Evolutionary conservation across 1,284 basidiomycete species (phyloP).

Genomic region (Lignosus rhinocerotis): DNA sequence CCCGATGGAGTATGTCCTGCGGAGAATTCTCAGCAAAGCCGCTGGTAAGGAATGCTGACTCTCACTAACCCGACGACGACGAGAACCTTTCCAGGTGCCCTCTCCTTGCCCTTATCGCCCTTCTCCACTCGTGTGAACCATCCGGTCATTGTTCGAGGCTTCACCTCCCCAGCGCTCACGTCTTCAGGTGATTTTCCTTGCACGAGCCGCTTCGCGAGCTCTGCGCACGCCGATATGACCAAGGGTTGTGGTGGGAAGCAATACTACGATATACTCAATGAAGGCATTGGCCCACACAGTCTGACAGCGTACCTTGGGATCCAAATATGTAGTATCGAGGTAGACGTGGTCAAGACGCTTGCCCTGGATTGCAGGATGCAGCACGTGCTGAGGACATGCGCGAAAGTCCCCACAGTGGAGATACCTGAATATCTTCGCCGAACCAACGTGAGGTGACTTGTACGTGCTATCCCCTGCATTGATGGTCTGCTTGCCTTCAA

Average conservation of each 20-base stretch:
- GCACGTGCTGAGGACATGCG: constrained; percentile 80
- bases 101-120: constrained; percentile 26
- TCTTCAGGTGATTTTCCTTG: constrained; percentile 35
- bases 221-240: constrained; percentile 90
- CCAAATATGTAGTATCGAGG: constrained; percentile 95
- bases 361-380: constrained; percentile 79
- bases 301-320: constrained; percentile 67
- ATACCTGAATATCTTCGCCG: constrained; percentile 77
- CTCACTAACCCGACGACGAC: constrained; percentile 77
- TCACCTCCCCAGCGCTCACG: constrained; percentile 27
- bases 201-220: constrained; percentile 69
- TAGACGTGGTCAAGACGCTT: constrained; percentile 88
- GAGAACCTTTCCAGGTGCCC: constrained; percentile 43
- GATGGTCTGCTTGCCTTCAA: constrained; percentile 88
- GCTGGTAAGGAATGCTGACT: not conserved
- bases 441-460: constrained; percentile 73
- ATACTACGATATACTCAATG: constrained; percentile 52
- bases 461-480: constrained; percentile 82
- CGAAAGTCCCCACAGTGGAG: constrained; percentile 96
- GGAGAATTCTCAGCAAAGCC: not conserved
- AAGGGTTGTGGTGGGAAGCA: constrained; percentile 93
- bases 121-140: constrained; percentile 29
- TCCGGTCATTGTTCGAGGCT: constrained; percentile 28
- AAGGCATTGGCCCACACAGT: not conserved
- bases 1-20: constrained; percentile 92